Base-by-base conservation (phyloP, 257 asterid species). In the Solanum chaucha region DNA sequence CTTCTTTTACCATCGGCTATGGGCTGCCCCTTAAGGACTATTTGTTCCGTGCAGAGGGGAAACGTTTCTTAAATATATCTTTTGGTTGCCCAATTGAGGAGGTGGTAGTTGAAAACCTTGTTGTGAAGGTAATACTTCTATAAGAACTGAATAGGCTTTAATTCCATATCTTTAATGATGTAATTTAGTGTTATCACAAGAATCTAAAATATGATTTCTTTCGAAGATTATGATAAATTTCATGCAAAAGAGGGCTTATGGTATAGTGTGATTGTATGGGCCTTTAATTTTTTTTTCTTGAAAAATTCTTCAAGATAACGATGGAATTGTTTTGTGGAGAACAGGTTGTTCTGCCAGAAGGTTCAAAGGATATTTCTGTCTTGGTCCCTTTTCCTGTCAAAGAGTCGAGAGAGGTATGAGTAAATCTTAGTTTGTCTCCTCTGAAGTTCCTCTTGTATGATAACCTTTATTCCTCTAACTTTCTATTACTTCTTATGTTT, bases 261-360 rank as follows among this genome's bases (percentile, higher is more conserved):
- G 24, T 77, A 24, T 77, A 77, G 64, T 77, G 38, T 77, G 84
- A 77, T 24, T 41, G 36, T 77, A 77, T 77, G 84, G 8, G 36
- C 64, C 26, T 78, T 44, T 8, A 78, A 4, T 26, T 78, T 14
- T 5, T 14, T 26, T 41, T 41, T 28, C 19, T 17, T 48, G 68
- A 81, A 28, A 30, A 81, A 10, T 81, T 81, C 67, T 81, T 17
- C 11, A 46, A 28, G 41, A 81, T 81, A 81, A 81, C 6, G 20
- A 46, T 48, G 40, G 65, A 72, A 40, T 81, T 86, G 30, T 41
- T 78, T 75, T 55, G 38, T 14, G 58, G 75, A 70, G 86, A 91
- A 85, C 93, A 97, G 99, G 91, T 95, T 84, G 94, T 97, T 89
- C 93, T 97, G 88, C 99, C 99, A 7, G 99, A 97, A 92, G 99